Evolutionary conservation across 2,329 filamentous ascomycete species (phyloP).

Genomic region (Penicillium frequentans): DNA sequence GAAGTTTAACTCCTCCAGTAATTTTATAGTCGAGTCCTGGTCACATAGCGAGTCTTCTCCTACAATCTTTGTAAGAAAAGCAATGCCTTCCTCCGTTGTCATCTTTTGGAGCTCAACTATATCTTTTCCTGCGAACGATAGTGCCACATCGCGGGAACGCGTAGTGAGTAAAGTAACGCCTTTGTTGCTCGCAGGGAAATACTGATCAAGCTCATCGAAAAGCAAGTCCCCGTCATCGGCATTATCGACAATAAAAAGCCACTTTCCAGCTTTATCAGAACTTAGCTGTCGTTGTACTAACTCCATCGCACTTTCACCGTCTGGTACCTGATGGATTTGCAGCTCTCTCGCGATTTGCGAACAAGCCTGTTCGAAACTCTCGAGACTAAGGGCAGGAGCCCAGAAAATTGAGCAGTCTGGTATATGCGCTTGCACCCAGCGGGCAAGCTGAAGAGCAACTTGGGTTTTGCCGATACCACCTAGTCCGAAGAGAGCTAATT

Average conservation of each 20-base stretch:
- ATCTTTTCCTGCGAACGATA: neutral
- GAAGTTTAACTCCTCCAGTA: neutral
- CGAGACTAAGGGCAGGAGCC: slow-evolving; percentile 10
- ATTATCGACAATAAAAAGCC: slow-evolving; percentile 4
- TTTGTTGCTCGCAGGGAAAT: neutral
- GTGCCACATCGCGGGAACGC: neutral
- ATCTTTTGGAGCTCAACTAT: slow-evolving; percentile 3
- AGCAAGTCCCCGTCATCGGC: neutral
- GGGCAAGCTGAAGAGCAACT: slow-evolving; percentile 22
- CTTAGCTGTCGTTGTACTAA: neutral
- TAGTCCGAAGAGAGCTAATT: slow-evolving; percentile 15
- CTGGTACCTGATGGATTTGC: neutral
- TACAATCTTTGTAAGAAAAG: neutral
- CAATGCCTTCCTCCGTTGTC: neutral
- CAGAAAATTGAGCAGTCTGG: slow-evolving; percentile 18
- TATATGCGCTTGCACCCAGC: slow-evolving; percentile 5
- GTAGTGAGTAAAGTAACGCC: slow-evolving; percentile 1
- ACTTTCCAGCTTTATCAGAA: slow-evolving; percentile 4
- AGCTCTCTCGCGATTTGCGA: slow-evolving; percentile 1
- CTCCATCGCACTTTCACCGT: neutral
- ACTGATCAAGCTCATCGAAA: slow-evolving; percentile 2
- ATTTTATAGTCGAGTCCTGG: neutral
- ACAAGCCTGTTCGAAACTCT: slow-evolving; percentile 13
- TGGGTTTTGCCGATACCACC: slow-evolving; percentile 28
- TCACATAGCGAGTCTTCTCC: neutral